Evolutionary conservation across 352 stramenopile genomes (phyloP).

Genomic region (Pythium utonaiense): DNA sequence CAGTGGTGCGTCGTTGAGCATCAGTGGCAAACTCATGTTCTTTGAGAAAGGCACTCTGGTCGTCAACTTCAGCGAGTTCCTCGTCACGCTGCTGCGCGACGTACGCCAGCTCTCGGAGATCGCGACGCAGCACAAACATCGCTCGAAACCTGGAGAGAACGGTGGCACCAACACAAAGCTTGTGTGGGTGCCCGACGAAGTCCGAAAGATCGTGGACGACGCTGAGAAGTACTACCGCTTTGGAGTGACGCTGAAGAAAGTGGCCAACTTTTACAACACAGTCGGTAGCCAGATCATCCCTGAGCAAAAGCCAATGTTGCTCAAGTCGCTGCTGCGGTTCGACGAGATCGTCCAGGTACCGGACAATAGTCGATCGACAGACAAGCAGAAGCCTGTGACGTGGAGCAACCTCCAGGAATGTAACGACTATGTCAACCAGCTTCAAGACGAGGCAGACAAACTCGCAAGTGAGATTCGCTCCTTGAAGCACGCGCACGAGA

Average conservation of each 20-base stretch:
- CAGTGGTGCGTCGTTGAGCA: slow-evolving; percentile 51
- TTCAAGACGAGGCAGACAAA: slow-evolving; percentile 88
- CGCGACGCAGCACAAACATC: slow-evolving; percentile 40
- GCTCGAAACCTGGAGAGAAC: slow-evolving; percentile 5
- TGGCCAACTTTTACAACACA: slow-evolving; percentile 97
- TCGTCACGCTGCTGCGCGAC: slow-evolving; percentile 91
- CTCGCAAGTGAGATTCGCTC: slow-evolving; percentile 89
- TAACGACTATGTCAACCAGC: slow-evolving; percentile 89
- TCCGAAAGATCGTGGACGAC: slow-evolving; percentile 75
- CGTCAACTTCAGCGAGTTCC: slow-evolving; percentile 93
- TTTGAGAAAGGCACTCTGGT: slow-evolving; percentile 87
- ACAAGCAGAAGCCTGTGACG: slow-evolving; percentile 71
- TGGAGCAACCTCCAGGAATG: slow-evolving; percentile 91
- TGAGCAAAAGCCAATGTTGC: slow-evolving; percentile 92
- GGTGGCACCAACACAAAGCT: slow-evolving; percentile 22
- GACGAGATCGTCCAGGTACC: slow-evolving; percentile 79
- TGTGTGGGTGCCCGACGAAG: slow-evolving; percentile 63
- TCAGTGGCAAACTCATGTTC: slow-evolving; percentile 89
- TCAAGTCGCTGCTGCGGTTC: slow-evolving; percentile 91
- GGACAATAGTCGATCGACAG: slow-evolving; percentile 33
- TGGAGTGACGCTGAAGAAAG: slow-evolving; percentile 94
- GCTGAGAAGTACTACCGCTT: slow-evolving; percentile 94
- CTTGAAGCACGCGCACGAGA: slow-evolving; percentile 87
- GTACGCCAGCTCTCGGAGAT: slow-evolving; percentile 91
- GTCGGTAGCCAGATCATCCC: slow-evolving; percentile 94